phyloP scores from a whole-genome alignment of 768 basidiomycete genomes.

The Tylopilus subfusipes region DNA sequence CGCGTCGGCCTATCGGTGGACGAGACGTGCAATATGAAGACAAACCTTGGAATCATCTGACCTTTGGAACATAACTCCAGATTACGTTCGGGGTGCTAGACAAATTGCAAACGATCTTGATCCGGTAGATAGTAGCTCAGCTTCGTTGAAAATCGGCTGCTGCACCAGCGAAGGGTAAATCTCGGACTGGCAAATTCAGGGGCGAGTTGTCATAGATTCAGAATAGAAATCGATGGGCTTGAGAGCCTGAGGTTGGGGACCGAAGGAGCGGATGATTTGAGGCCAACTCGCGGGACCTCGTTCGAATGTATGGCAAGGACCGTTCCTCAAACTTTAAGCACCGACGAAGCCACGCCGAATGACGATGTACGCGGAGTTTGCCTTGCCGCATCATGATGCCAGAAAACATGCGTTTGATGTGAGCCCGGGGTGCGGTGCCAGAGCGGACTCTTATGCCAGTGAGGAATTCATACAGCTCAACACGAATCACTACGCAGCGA shows the following conservation, averaged over 20 bases:
- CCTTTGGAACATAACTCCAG: not conserved
- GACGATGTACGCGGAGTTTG: constrained; percentile 1
- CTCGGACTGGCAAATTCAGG: not conserved
- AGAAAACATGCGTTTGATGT: constrained; percentile 12
- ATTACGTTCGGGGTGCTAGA: not conserved
- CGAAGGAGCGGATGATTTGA: not conserved
- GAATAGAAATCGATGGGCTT: not conserved
- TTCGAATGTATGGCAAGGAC: not conserved
- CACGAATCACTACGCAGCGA: not conserved
- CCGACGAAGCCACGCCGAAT: not conserved
- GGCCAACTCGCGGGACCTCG: not conserved
- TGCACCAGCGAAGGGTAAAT: not conserved
- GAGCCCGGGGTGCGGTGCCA: not conserved
- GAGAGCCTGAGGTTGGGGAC: not conserved
- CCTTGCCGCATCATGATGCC: not conserved
- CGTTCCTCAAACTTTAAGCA: constrained; percentile 4
- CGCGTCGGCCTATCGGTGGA: constrained; percentile 1
- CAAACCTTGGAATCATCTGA: constrained; percentile 10
- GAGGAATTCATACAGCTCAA: not conserved
- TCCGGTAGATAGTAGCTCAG: not conserved
- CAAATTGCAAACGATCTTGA: not conserved
- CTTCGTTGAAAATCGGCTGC: not conserved
- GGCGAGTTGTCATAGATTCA: constrained; percentile 1
- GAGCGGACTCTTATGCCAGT: not conserved
- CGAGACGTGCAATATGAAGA: not conserved